Conservation (phyloP, 23 red algal genomes). For the Cyanidioschyzon merolae region DNA sequence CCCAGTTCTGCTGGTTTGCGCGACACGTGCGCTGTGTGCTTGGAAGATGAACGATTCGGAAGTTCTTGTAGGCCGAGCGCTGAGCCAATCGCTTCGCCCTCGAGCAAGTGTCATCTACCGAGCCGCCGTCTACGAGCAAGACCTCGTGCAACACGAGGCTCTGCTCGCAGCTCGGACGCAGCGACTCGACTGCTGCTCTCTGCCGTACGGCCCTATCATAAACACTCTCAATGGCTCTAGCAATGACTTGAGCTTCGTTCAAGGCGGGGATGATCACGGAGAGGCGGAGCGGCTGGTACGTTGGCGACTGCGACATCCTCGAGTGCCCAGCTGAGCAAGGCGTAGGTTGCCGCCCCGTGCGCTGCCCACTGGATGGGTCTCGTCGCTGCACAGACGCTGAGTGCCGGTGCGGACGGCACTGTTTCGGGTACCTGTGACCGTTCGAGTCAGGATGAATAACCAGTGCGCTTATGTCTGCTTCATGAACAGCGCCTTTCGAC, state of each 20-base stretch:
- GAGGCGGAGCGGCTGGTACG: not conserved
- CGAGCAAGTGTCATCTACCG: slow-evolving; percentile 25
- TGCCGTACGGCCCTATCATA: not conserved
- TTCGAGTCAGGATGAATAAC: too few relatives aligned
- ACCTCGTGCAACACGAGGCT: slow-evolving; percentile 11
- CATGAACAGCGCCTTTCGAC: too few relatives aligned
- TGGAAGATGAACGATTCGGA: slow-evolving; percentile 20
- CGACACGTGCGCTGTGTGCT: slow-evolving; percentile 20
- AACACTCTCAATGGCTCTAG: slow-evolving; percentile 21
- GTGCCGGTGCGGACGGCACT: too few relatives aligned
- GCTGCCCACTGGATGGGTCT: too few relatives aligned
- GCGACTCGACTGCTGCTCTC: not conserved
- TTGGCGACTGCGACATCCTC: not conserved
- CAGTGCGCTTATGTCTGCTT: too few relatives aligned
- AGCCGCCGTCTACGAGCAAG: slow-evolving; percentile 59
- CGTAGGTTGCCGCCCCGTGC: too few relatives aligned
- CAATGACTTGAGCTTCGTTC: slow-evolving; percentile 47
- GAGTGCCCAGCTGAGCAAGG: too few relatives aligned
- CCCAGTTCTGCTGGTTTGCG: slow-evolving; percentile 50
- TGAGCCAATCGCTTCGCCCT: slow-evolving; percentile 22
- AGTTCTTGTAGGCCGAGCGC: not conserved
- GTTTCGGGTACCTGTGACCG: too few relatives aligned
- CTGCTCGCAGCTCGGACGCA: not conserved
- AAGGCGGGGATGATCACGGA: slow-evolving; percentile 52
- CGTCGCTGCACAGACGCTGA: too few relatives aligned